Base-by-base conservation (phyloP, 2,329 filamentous ascomycete species). In the Periconia digitata region DNA sequence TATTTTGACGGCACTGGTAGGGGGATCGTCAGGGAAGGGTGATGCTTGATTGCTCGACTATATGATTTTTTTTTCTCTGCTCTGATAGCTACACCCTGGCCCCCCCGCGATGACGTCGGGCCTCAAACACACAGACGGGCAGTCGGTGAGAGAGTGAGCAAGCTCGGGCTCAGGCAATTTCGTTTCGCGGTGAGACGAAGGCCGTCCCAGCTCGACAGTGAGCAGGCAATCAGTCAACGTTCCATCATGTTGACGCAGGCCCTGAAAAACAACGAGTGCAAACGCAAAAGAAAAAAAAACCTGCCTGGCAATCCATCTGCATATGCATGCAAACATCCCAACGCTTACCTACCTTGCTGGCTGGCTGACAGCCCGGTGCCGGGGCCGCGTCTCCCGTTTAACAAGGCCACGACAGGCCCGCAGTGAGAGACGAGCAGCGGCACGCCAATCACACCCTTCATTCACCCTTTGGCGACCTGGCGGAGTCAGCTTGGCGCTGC, bases 101-200 rank as follows among this genome's bases (percentile, higher is more conserved):
- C 12, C 27, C 42, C 44, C 46, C 47, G 39, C 52, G 46, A 55
- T 53, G 53, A 56, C 53, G 53, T 56, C 46, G 42, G n/a, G n/a
- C n/a, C n/a, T 15, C 16, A 13, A 29, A 38, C 36, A 46, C 43
- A 46, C 43, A 46, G 32, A 36, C 27, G 27, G 4, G n/a, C 24
- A 6, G 24, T 27, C 13, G 13, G 24, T 6, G 6, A 27, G 7
- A 27, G 7, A 27, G 7, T 27, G 24, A 16, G 37, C 40, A 21
- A 43, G 46, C 42, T 35, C 17, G 24, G 41, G 32, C 45, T 17
- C 32, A 16, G 3, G 12, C n/a, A 32, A 32, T 32, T 32, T 32
- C 8, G 27, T 47, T 29, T 42, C 38, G 20, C 43, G n/a, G 16
- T 32, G 32, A 44, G 29, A 16, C 27, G 10, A 32, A 15, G 10